These are phyloP conservation scores for Septoria petroselini DNA, from an alignment of 2,329 filamentous ascomycete genomes.

Conservation along the genomic window DNA sequence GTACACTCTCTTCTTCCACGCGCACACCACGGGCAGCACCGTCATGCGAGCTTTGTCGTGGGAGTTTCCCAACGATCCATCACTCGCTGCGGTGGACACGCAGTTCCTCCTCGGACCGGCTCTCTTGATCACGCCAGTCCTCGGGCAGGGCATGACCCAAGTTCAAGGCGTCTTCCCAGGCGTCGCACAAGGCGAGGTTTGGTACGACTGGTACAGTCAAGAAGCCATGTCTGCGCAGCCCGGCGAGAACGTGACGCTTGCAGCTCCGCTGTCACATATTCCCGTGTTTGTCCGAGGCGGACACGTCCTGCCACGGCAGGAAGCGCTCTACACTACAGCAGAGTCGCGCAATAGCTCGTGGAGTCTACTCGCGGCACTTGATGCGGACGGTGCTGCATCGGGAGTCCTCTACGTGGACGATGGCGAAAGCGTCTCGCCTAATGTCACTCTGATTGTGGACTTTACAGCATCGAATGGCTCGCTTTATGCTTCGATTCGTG, in stretches of 20 bases:
- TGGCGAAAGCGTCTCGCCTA: constrained; percentile 62
- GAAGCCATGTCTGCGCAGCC: constrained; percentile 51
- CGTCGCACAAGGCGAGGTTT: constrained; percentile 56
- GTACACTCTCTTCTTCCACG: constrained; percentile 68
- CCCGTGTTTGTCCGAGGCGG: constrained; percentile 70
- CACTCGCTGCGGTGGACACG: constrained; percentile 61
- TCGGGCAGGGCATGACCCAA: constrained; percentile 59
- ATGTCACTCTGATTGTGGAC: constrained; percentile 54
- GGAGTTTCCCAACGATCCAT: constrained; percentile 71
- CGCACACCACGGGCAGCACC: constrained; percentile 63
- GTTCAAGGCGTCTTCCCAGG: constrained; percentile 71
- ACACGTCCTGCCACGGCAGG: constrained; percentile 63
- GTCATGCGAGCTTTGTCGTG: constrained; percentile 71
- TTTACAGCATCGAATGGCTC: constrained; percentile 43
- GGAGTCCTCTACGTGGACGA: constrained; percentile 72
- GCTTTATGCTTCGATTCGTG: constrained; percentile 51
- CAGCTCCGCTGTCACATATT: constrained; percentile 64
- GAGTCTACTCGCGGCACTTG: constrained; percentile 63
- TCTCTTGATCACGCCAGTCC: constrained; percentile 65
- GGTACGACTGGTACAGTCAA: constrained; percentile 80
- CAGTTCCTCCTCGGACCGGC: constrained; percentile 70
- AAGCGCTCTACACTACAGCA: constrained; percentile 64
- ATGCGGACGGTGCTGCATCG: constrained; percentile 52
- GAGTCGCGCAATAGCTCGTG: constrained; percentile 63
- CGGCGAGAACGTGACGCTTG: constrained; percentile 58